Base-by-base conservation (phyloP, 1,139 yeast genomes). In the Casaregolazyma lundiana region DNA sequence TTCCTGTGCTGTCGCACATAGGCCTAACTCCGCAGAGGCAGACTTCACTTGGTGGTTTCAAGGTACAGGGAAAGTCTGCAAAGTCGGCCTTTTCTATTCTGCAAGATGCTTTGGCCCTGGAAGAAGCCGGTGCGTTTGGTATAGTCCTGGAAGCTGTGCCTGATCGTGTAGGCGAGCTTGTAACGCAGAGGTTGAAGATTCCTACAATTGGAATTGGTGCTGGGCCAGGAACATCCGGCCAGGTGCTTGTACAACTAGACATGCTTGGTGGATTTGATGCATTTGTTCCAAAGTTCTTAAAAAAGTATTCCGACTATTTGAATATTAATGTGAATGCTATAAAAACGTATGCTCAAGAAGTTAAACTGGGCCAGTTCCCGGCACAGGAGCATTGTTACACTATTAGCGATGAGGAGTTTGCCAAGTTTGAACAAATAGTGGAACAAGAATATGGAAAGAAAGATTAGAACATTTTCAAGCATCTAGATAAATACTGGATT, bases 201-300 rank as follows among this genome's bases (percentile, higher is more conserved):
- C 97, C 98, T 0, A 87, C 95, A 1, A 89, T 92, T 53, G 97
- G 98, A 5, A 92, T 92, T 45, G 98, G 98, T 5, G 97, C 97
- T 0, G 97, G 98, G 0, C 80, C 82, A 16, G 68, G 67, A 9
- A 83, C 92, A 13, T 80, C 88, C 30, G 97, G 96, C 0, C 97
- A 92, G 63, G 96, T 92, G 1, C 72, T 92, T 43, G 98, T 92
- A 0, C 81, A 85, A 62, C 78, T 89, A 2, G 98, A 92, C 62
- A 62, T 86, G 69, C 69, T 92, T 37, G 96, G 96, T 0, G 74
- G 72, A 19, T 76, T 78, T 43, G 80, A 81, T 18, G 68, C 69
- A 1, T 76, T 71, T 40, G 60, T 66, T 15, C 89, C 96, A 1
- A 85, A 84, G 62, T 90, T 92, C 66, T 90, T 88, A 29, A 85